phyloP scores from a whole-genome alignment of 2,329 filamentous ascomycete genomes.

The Exophiala dermatitidis region DNA sequence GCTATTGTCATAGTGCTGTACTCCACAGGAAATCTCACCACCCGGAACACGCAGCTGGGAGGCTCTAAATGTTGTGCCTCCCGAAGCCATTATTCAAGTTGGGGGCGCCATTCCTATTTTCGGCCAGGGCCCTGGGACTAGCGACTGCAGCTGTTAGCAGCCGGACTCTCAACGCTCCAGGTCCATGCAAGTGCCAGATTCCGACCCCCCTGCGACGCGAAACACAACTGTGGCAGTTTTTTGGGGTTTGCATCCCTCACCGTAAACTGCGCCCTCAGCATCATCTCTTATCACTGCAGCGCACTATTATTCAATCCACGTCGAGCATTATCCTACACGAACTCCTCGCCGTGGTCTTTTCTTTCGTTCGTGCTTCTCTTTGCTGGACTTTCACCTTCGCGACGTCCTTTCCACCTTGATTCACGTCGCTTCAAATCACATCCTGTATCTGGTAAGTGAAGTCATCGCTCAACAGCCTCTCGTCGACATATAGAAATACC shows the following conservation, averaged over 20 bases:
- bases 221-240: background rate
- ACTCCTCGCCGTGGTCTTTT: slow-evolving; percentile 6
- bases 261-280: slow-evolving; percentile 12
- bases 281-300: slow-evolving; percentile 11
- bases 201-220: background rate
- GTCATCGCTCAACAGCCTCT: background rate
- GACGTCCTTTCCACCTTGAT: slow-evolving; percentile 4
- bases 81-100: slow-evolving; percentile 9
- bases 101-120: slow-evolving; percentile 26
- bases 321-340: background rate
- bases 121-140: slow-evolving; percentile 7
- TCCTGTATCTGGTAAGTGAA: slow-evolving; percentile 16
- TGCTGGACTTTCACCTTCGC: slow-evolving; percentile 8
- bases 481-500: too few species aligned
- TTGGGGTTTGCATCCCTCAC: background rate
- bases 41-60: slow-evolving; percentile 1
- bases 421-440: slow-evolving; percentile 10
- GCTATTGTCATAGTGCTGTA: background rate
- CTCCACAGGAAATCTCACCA: slow-evolving; percentile 19
- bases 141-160: slow-evolving; percentile 10
- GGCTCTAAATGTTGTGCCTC: background rate
- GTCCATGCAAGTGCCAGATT: background rate
- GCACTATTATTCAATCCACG: slow-evolving; percentile 7
- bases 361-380: slow-evolving; percentile 8
- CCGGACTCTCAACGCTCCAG: slow-evolving; percentile 13